A percentile compares a stretch with the other conserved stretches of the same genome.
phyloP scores from a whole-genome alignment of 2,329 filamentous ascomycete genomes.

The Chrysosporium keratinophilum region DNA sequence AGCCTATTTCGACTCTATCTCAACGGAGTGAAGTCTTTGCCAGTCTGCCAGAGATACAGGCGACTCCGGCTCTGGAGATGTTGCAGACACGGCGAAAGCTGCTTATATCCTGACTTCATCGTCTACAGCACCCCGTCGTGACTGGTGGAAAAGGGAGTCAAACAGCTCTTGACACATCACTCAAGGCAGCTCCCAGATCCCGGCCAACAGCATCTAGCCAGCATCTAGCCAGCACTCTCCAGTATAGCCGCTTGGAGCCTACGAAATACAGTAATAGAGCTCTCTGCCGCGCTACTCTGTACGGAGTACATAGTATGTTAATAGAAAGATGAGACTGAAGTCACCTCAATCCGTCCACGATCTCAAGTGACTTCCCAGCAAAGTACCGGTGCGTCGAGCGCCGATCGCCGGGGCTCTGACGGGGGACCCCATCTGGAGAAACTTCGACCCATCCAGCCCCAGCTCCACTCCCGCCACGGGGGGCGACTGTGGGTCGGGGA shows the following conservation, averaged over 20 bases:
- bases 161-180: slow-evolving; percentile 12
- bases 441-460: not conserved
- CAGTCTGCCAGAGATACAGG: too few species aligned
- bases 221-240: not conserved
- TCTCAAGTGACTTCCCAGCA: slow-evolving; percentile 2
- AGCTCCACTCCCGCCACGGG: not conserved
- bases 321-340: not conserved
- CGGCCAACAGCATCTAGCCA: not conserved
- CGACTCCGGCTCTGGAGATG: too few species aligned
- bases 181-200: slow-evolving; percentile 1
- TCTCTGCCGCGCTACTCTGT: too few species aligned
- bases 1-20: too few species aligned
- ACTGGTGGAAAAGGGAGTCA: slow-evolving; percentile 10
- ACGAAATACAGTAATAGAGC: too few species aligned
- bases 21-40: too few species aligned
- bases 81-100: not conserved
- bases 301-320: not conserved
- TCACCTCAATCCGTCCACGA: not conserved
- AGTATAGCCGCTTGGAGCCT: not conserved
- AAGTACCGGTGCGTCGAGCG: slow-evolving; percentile 1
- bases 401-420: not conserved
- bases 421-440: not conserved
- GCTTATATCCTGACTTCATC: not conserved
- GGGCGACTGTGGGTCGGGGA: slow-evolving; percentile 1
- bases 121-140: not conserved